These are phyloP conservation scores for Physocladia obscura DNA, from an alignment of 192 early-diverging fungal species.

Conservation along the genomic window DNA sequence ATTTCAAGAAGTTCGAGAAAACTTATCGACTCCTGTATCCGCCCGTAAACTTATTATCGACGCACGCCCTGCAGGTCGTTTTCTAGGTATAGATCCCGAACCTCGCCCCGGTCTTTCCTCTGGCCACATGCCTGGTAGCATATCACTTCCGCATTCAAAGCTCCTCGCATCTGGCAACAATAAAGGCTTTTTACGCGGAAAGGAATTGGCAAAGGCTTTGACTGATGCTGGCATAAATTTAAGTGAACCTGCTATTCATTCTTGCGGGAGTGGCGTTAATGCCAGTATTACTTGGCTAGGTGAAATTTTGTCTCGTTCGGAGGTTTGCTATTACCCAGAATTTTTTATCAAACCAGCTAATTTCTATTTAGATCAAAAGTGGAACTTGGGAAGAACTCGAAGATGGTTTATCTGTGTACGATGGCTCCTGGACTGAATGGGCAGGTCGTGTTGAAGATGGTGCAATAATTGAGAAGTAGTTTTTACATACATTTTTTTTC, in stretches of 20 bases:
- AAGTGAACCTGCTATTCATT: slow-evolving; percentile 12
- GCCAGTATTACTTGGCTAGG: slow-evolving; percentile 27
- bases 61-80: slow-evolving; percentile 20
- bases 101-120: slow-evolving; percentile 24
- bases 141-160: not conserved
- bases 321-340: not conserved
- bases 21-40: slow-evolving; percentile 3
- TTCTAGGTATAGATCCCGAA: slow-evolving; percentile 26
- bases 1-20: slow-evolving; percentile 11
- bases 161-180: not conserved
- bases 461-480: slow-evolving; percentile 24
- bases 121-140: slow-evolving; percentile 27
- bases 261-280: slow-evolving; percentile 31
- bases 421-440: slow-evolving; percentile 32
- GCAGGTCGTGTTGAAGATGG: slow-evolving; percentile 14
- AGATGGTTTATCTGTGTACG: slow-evolving; percentile 24
- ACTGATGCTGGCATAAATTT: slow-evolving; percentile 13
- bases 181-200: slow-evolving; percentile 2
- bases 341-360: not conserved
- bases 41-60: slow-evolving; percentile 9
- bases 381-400: slow-evolving; percentile 26
- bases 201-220: not conserved
- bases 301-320: slow-evolving; percentile 14
- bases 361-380: not conserved
- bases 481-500: too few relatives aligned